Base-by-base conservation (phyloP, 306 rosid genomes). In the Rosa persica region DNA sequence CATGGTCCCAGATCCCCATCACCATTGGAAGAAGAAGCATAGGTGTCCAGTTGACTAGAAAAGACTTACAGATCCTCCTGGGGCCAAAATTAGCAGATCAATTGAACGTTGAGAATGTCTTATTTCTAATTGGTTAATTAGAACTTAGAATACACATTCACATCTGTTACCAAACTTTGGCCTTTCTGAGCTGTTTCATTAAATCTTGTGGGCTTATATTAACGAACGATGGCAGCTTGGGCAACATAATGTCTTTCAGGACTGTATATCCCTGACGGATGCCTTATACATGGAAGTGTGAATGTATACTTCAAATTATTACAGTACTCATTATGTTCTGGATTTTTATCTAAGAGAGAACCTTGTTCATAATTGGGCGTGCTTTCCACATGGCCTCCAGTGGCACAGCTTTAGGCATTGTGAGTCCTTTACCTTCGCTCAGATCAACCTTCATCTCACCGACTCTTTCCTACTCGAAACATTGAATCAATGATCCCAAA, bases 301-400 rank as follows among this genome's bases (percentile, higher is more conserved):
- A n/a, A n/a, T n/a, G n/a, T n/a, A n/a, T n/a, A n/a, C n/a, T n/a
- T n/a, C n/a, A n/a, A n/a, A n/a, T 57, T 57, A 57, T 54, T 55
- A 55, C 25, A 55, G 25, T 0, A n/a, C 61, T 55, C 7, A 3
- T 30, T 30, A 30, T 30, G 36, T 30, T 30, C 36, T 30, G 36
- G 36, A 30, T 17, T 51, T 15, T 51, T 16, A 19, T 55, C 61
- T 19, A 55, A 22, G 65, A 60, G 38, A 70, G 60, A 60, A 69
- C 25, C 19, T 23, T 17, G 12, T 17, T 67, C 57, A 81, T 0
- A 9, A 81, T 40, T 3, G 85, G 78, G 23, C 88, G 88, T 0
- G 84, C 57, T 52, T 78, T 88, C 64, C 87, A 88, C 47, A 66
- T 73, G 8, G 86, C 90, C 62, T 88, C 90, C 76, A 88, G 51